These are phyloP conservation scores for Teratosphaeriaceae sp. DNA, from an alignment of 2,329 filamentous ascomycete genomes.

Conservation along the genomic window DNA sequence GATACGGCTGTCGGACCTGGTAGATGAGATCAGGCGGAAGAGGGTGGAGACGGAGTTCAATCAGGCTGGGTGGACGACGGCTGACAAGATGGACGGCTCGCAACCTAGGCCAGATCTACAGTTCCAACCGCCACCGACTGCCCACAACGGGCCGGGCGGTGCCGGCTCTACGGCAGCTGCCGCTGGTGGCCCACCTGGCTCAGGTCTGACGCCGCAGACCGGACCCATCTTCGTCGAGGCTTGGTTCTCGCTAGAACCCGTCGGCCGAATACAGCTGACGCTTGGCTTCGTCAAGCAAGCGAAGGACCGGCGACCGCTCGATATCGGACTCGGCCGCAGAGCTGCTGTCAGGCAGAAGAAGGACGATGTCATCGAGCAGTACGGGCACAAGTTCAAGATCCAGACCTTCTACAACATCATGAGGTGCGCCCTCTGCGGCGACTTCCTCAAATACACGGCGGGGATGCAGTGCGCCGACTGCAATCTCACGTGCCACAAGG, in stretches of 20 bases:
- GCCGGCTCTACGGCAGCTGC: slow-evolving; percentile 32
- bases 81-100: slow-evolving; percentile 79
- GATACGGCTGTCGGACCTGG: slow-evolving; percentile 94
- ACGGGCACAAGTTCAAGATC: slow-evolving; percentile 97
- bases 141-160: slow-evolving; percentile 26
- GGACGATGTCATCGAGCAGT: slow-evolving; percentile 97
- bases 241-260: slow-evolving; percentile 96
- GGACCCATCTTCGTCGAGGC: slow-evolving; percentile 65
- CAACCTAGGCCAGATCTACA: slow-evolving; percentile 48
- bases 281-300: slow-evolving; percentile 90
- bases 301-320: slow-evolving; percentile 73
- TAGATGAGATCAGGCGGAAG: slow-evolving; percentile 94
- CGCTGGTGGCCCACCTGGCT: slow-evolving; percentile 32
- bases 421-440: slow-evolving; percentile 95
- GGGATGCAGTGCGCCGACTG: slow-evolving; percentile 99
- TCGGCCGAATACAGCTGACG: slow-evolving; percentile 83
- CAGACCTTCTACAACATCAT: slow-evolving; percentile 99
- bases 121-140: slow-evolving; percentile 44
- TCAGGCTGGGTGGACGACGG: slow-evolving; percentile 92
- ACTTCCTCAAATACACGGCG: slow-evolving; percentile 96
- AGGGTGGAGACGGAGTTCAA: slow-evolving; percentile 95
- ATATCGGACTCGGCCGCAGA: slow-evolving; percentile 87
- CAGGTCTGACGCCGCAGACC: slow-evolving; percentile 44
- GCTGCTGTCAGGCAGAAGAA: slow-evolving; percentile 96
- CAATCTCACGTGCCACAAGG: slow-evolving; percentile 98